phyloP scores from a whole-genome alignment of 129 eudicot genomes.

The Silybum marianum region DNA sequence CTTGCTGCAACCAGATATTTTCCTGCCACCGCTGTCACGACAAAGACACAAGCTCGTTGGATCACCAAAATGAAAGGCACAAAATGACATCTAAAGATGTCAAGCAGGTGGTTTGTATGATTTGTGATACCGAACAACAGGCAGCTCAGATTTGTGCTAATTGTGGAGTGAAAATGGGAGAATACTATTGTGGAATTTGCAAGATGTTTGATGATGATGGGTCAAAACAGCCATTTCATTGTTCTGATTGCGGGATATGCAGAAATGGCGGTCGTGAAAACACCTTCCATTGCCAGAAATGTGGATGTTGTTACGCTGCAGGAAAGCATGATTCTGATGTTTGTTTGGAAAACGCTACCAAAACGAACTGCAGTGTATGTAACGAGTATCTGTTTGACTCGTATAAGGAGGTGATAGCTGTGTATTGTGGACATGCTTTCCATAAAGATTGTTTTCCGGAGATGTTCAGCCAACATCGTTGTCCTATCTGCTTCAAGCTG shows the following conservation, averaged over 20 bases:
- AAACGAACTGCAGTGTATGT: constrained; percentile 66
- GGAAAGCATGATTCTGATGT: constrained; percentile 45
- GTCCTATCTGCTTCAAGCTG: constrained; percentile 64
- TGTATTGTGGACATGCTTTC: constrained; percentile 76
- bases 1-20: too few species aligned
- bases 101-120: constrained; percentile 74
- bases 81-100: too few species aligned
- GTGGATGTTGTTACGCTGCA: constrained; percentile 62
- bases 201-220: constrained; percentile 73
- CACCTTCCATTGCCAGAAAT: constrained; percentile 63
- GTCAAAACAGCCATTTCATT: constrained; percentile 51
- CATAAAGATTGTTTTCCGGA: constrained; percentile 51
- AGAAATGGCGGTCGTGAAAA: constrained; percentile 74
- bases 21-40: too few species aligned
- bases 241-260: constrained; percentile 79
- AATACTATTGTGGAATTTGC: constrained; percentile 80
- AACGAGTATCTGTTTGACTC: constrained; percentile 87
- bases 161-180: constrained; percentile 91
- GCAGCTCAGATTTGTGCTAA: constrained; percentile 68
- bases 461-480: constrained; percentile 53
- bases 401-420: constrained; percentile 34
- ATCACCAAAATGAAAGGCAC: too few species aligned
- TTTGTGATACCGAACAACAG: constrained; percentile 84
- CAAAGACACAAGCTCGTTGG: too few species aligned
- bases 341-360: constrained; percentile 69